Percentiles rank a stretch among this genome's conserved stretches.
These are phyloP conservation scores for Scenedesmus sp. DNA, from an alignment of 163 green algal genomes.

Conservation along the genomic window DNA sequence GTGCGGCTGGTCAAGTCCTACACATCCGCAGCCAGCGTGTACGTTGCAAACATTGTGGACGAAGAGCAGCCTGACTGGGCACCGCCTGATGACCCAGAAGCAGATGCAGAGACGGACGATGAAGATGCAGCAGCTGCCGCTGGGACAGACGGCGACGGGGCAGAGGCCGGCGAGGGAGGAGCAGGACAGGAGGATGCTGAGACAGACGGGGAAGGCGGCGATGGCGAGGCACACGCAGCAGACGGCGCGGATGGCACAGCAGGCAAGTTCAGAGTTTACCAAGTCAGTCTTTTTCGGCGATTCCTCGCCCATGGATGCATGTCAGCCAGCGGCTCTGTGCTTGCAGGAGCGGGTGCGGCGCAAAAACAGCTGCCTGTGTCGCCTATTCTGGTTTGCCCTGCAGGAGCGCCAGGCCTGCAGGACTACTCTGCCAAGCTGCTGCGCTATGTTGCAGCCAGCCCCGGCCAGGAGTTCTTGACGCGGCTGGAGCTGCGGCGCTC, in stretches of 20 bases:
- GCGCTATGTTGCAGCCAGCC: slow-evolving; percentile 70
- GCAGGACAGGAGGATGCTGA: slow-evolving; percentile 49
- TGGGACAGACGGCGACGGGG: slow-evolving; percentile 29
- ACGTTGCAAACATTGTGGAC: slow-evolving; percentile 73
- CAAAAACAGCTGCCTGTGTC: neutral
- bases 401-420: neutral
- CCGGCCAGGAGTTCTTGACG: slow-evolving; percentile 77
- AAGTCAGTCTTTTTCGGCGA: too few species aligned
- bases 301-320: too few species aligned
- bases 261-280: neutral
- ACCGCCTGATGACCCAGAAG: slow-evolving; percentile 68
- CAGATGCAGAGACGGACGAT: slow-evolving; percentile 65
- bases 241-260: slow-evolving; percentile 29
- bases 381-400: too few species aligned
- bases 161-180: slow-evolving; percentile 44
- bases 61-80: slow-evolving; percentile 70
- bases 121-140: slow-evolving; percentile 47
- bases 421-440: slow-evolving; percentile 80
- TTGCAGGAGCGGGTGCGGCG: neutral
- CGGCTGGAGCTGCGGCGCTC: slow-evolving; percentile 61
- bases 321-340: neutral
- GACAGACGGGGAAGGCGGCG: slow-evolving; percentile 5
- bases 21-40: slow-evolving; percentile 65
- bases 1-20: slow-evolving; percentile 60
- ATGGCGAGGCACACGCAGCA: slow-evolving; percentile 1